phyloP scores from a whole-genome alignment of 2,329 filamentous ascomycete genomes.

The Aureobasidium sp. region DNA sequence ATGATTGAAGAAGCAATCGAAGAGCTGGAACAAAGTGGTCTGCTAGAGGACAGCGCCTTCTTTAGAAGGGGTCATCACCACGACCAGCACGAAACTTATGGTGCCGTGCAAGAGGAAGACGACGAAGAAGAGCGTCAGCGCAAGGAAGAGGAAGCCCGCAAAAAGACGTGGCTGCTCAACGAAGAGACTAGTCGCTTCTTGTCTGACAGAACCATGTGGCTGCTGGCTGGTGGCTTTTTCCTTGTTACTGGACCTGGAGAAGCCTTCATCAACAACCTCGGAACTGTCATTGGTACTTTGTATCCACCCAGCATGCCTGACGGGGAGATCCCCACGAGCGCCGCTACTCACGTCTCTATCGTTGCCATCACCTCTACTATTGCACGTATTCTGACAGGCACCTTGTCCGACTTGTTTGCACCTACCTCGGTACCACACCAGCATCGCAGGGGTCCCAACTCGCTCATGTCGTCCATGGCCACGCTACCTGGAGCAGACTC shows the following conservation, averaged over 20 bases:
- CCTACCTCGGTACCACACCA: constrained; percentile 43
- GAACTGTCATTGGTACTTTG: constrained; percentile 83
- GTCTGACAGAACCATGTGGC: constrained; percentile 90
- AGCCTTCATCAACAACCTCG: constrained; percentile 94
- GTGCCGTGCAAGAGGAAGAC: constrained; percentile 48
- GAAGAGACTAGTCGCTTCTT: constrained; percentile 82
- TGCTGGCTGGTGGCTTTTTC: constrained; percentile 82
- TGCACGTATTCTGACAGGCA: constrained; percentile 83
- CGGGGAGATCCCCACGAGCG: constrained; percentile 44
- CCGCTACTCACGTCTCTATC: constrained; percentile 85
- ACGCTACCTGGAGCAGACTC: constrained; percentile 23
- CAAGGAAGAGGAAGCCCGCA: constrained; percentile 51
- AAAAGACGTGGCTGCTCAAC: constrained; percentile 87
- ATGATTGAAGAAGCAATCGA: constrained; percentile 86
- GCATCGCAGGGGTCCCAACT: constrained; percentile 43
- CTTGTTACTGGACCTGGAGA: constrained; percentile 92
- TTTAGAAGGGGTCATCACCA: constrained; percentile 49
- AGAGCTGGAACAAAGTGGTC: constrained; percentile 79
- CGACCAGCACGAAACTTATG: constrained; percentile 47
- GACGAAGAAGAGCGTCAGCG: constrained; percentile 38
- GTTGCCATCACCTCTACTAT: constrained; percentile 83
- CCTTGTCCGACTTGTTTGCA: constrained; percentile 82
- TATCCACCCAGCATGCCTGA: constrained; percentile 49
- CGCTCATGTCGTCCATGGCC: constrained; percentile 33
- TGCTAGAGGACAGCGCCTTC: constrained; percentile 67